Evolutionary conservation across 2,329 filamentous ascomycete species (phyloP), one percentile per base, ranked within the genome.

Genomic region (Claviceps arundinis): DNA sequence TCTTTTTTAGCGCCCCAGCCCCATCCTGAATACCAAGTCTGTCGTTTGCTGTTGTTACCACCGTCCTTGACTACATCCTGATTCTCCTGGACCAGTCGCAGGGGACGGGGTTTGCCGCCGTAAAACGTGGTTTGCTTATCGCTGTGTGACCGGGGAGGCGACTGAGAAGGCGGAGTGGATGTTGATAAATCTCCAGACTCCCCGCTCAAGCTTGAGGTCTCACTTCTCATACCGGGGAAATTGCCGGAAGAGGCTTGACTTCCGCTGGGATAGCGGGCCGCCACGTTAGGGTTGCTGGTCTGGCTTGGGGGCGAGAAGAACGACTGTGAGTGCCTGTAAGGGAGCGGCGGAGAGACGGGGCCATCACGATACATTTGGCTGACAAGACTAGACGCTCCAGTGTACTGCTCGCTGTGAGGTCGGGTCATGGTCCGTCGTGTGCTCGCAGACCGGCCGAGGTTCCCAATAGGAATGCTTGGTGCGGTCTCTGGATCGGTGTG

Each of bases 301-400:
- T 73, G 68, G 46, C 68, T 68, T 58, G 67, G 72, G 59, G 70
- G 68, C 14, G 69, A 69, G 67, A 86, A 86, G 69, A 85, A 85
- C 37, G 80, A 81, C 61, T 80, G 74, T 56, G 79, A 78, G 64
- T 78, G 72, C 55, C 83, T 70, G 66, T 81, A 73, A 58, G 72
- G 72, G 26, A 82, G 69, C 3, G 77, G 71, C 45, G 80, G 75
- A 22, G 82, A 85, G 44, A 78, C 73, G 8, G 81, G 77, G 4
- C 80, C 77, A 22, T 85, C 78, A 62, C 84, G 84, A 71, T 94
- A 94, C 86, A 95, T 95, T 67, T 90, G 89, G 60, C 87, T 88
- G 48, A 95, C 84, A 34, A 95, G 79, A 54, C 77, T 81, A 7
- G 87, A 85, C 17, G 82, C 82, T 45, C 70, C 70, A 0, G 76